Conservation (phyloP, 139 green algal species). For the Picochlorum sp. region DNA sequence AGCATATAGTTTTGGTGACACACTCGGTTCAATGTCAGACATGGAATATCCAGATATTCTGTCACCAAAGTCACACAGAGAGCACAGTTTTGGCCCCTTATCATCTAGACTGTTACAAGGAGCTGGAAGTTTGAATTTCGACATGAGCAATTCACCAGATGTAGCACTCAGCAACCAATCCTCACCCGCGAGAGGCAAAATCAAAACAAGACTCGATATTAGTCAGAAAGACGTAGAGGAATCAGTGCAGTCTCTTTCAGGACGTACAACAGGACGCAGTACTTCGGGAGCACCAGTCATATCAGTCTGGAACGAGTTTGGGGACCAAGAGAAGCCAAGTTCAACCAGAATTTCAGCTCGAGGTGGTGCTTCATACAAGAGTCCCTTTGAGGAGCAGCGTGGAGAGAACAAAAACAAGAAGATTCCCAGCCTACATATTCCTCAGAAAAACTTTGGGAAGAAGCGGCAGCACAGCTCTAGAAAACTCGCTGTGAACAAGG, state of each 20-base stretch:
- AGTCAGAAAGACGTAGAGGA: too few relatives aligned
- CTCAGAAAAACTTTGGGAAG: conserved; percentile 2
- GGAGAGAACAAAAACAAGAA: background rate
- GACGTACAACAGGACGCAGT: too few relatives aligned
- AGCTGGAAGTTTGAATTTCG: background rate
- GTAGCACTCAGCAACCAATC: conserved; percentile 2
- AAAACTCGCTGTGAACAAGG: background rate
- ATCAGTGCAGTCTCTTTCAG: too few relatives aligned
- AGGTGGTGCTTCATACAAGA: background rate
- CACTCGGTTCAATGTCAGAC: conserved; percentile 9
- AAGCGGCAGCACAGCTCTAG: conserved; percentile 15
- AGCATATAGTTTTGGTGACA: conserved; percentile 20
- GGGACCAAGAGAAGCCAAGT: background rate
- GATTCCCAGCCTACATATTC: background rate
- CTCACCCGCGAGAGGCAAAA: background rate
- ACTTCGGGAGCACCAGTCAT: too few relatives aligned
- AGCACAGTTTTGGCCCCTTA: background rate
- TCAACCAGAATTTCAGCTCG: background rate
- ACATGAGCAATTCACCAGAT: background rate
- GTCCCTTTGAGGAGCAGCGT: background rate
- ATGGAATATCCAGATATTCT: conserved; percentile 29
- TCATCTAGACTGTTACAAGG: background rate
- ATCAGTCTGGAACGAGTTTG: background rate
- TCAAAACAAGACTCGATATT: too few relatives aligned
- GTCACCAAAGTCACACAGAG: background rate